These are phyloP conservation scores for Pseudocercospora pini-densiflorae DNA, from an alignment of 2,329 filamentous ascomycete genomes.

Conservation along the genomic window DNA sequence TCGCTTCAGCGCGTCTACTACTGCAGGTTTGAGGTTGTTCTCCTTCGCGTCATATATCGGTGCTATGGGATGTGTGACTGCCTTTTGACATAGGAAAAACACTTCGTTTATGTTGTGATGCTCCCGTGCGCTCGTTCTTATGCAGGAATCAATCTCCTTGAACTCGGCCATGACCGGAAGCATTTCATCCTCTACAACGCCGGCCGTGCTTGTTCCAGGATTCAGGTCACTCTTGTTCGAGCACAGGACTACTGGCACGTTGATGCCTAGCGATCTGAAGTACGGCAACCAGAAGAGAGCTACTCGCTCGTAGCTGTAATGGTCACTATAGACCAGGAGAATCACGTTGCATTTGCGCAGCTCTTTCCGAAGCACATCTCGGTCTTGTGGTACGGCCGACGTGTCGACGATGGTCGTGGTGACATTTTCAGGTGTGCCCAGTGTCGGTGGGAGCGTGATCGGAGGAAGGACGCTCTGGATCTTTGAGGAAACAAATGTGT, in stretches of 20 bases:
- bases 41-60: conserved; percentile 98
- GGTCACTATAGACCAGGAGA: conserved; percentile 93
- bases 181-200: conserved; percentile 96
- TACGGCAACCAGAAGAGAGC: conserved; percentile 99
- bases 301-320: conserved; percentile 98
- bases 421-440: conserved; percentile 94
- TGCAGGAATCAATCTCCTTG: conserved; percentile 98
- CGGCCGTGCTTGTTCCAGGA: conserved; percentile 71
- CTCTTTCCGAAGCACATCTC: conserved; percentile 86
- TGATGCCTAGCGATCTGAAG: conserved; percentile 96
- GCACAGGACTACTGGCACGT: conserved; percentile 94
- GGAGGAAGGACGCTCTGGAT: conserved; percentile 93
- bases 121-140: conserved; percentile 88
- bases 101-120: conserved; percentile 92
- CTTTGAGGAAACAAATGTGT: conserved; percentile 93
- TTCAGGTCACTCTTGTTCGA: conserved; percentile 96
- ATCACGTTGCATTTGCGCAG: conserved; percentile 98
- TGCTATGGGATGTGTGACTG: conserved; percentile 94
- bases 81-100: conserved; percentile 98
- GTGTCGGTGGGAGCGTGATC: conserved; percentile 90
- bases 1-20: conserved; percentile 80
- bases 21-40: conserved; percentile 79
- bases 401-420: conserved; percentile 98
- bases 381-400: conserved; percentile 90
- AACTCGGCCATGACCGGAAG: conserved; percentile 98